Evolutionary conservation across 345 rosid species (phyloP).

Genomic region (Ceriops decandra): DNA sequence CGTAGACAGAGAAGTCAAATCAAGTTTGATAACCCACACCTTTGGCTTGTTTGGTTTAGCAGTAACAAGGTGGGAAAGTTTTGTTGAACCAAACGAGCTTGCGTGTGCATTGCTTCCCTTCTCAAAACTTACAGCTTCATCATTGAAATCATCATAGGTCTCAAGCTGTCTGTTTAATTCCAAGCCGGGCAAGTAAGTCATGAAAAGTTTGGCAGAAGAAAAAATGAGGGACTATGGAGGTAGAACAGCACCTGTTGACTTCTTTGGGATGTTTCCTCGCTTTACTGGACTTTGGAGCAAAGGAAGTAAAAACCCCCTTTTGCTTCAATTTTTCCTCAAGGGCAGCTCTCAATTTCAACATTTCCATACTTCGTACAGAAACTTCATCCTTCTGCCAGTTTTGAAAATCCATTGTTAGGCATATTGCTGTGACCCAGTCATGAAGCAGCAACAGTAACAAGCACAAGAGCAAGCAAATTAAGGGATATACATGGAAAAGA

Average conservation of each 20-base stretch:
- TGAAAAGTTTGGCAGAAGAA: slow-evolving; percentile 16
- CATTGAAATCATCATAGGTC: slow-evolving; percentile 75
- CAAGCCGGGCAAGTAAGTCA: slow-evolving; percentile 13
- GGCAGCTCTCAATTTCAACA: slow-evolving; percentile 79
- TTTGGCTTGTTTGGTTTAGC: slow-evolving; percentile 50
- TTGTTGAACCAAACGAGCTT: slow-evolving; percentile 30
- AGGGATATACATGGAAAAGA: not conserved
- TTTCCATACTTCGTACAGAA: slow-evolving; percentile 70
- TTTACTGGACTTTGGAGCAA: slow-evolving; percentile 44
- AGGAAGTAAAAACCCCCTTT: slow-evolving; percentile 46
- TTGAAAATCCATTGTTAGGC: slow-evolving; percentile 15
- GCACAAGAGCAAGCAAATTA: not conserved
- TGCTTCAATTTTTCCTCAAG: slow-evolving; percentile 77
- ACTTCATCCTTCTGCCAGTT: slow-evolving; percentile 54
- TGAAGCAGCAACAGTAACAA: not conserved
- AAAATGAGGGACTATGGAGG: slow-evolving; percentile 3
- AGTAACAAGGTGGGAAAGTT: slow-evolving; percentile 47
- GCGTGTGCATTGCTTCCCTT: slow-evolving; percentile 27
- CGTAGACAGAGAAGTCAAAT: not conserved
- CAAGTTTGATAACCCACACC: slow-evolving; percentile 36
- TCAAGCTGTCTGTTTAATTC: slow-evolving; percentile 59
- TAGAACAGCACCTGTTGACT: slow-evolving; percentile 50
- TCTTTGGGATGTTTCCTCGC: slow-evolving; percentile 44
- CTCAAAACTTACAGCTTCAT: slow-evolving; percentile 48
- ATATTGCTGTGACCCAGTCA: not conserved